A percentile compares a stretch with the other conserved stretches of the same genome.
Conservation (phyloP, 75 land plant genomes). For the Cupressus sempervirens region DNA sequence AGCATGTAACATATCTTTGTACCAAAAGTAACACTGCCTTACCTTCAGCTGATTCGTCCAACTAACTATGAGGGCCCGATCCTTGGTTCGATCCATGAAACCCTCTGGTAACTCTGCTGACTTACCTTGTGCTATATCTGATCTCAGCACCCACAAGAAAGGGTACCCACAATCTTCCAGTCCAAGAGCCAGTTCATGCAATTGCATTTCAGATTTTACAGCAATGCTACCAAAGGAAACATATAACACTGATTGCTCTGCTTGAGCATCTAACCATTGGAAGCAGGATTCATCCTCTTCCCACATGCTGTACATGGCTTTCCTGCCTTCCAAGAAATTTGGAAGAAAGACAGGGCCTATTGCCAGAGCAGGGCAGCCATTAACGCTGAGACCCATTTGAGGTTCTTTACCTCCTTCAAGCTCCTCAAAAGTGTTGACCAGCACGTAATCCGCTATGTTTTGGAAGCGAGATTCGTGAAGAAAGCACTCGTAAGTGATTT, state of each 20-base stretch:
- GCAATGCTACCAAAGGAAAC: conserved; percentile 19
- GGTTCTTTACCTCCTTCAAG: conserved; percentile 1
- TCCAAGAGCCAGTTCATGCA: conserved; percentile 13
- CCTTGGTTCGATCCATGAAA: conserved; percentile 8
- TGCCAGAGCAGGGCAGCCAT: background rate
- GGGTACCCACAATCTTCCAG: conserved; percentile 4
- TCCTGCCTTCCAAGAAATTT: background rate
- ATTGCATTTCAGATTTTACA: conserved; percentile 5
- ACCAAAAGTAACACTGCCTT: background rate
- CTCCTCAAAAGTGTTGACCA: conserved; percentile 7
- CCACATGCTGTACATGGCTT: conserved; percentile 8
- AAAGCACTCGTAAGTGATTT: background rate
- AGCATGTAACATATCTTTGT: too few relatives aligned
- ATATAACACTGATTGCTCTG: conserved; percentile 11
- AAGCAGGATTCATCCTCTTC: conserved; percentile 18
- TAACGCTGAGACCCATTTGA: background rate
- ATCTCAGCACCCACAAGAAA: conserved; percentile 22
- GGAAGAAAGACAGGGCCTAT: background rate
- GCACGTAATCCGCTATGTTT: background rate
- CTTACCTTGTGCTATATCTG: background rate
- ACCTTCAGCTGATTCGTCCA: conserved; percentile 14
- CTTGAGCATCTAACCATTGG: conserved; percentile 13
- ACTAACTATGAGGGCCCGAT: background rate
- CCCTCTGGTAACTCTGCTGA: background rate
- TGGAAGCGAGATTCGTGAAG: background rate